Conservation (phyloP, 2,329 filamentous ascomycete genomes). For the Paecilomyces sp. region DNA sequence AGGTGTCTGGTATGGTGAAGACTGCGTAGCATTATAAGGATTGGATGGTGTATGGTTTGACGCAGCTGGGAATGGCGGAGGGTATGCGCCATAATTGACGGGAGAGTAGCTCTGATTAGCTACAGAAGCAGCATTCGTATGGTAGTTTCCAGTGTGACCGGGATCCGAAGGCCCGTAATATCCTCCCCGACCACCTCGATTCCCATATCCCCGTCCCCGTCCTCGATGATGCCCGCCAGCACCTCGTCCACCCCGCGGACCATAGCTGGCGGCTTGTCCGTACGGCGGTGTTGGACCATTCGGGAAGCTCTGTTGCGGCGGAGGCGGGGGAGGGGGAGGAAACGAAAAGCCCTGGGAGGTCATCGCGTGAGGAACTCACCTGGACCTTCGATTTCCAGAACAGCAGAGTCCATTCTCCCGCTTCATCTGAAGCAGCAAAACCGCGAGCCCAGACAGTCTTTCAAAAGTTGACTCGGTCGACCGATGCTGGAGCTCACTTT, state of each 20-base stretch:
- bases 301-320: conserved; percentile 13
- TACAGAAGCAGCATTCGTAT: conserved; percentile 13
- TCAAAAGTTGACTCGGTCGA: conserved; percentile 1
- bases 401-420: conserved; percentile 18
- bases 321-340: conserved; percentile 39
- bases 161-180: conserved; percentile 15
- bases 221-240: conserved; percentile 20
- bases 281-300: conserved; percentile 16
- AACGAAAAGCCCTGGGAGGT: conserved; percentile 39
- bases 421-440: conserved; percentile 11
- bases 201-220: conserved; percentile 28
- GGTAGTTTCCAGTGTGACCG: conserved; percentile 14
- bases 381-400: conserved; percentile 14
- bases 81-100: conserved; percentile 23
- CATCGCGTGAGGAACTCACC: conserved; percentile 22
- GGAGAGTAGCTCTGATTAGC: conserved; percentile 17
- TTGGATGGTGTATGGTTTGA: conserved; percentile 14
- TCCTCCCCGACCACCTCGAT: conserved; percentile 21
- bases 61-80: conserved; percentile 17
- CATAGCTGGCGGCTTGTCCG: conserved; percentile 14
- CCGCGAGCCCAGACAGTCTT: conserved; percentile 1
- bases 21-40: conserved; percentile 10
- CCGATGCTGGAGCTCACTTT: not conserved
- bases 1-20: conserved; percentile 15
- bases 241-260: conserved; percentile 19